Base-by-base conservation (phyloP, 2,329 filamentous ascomycete species). In the Phaeosphaeria sp. region DNA sequence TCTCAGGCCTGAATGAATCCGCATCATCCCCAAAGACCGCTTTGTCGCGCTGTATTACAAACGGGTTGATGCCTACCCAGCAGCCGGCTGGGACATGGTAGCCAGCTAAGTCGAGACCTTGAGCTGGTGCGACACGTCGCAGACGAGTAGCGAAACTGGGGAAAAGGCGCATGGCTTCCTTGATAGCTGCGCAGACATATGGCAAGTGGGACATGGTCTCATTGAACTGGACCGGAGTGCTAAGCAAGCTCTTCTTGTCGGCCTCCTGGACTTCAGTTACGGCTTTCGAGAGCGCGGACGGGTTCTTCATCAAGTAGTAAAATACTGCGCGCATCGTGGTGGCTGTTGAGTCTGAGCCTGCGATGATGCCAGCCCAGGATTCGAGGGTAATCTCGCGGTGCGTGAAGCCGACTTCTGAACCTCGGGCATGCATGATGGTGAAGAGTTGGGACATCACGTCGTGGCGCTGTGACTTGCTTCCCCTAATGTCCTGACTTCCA, bases 21-120 rank as follows among this genome's bases (percentile, higher is more conserved):
- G 79, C 76, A 55, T 85, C 80, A 0, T 72, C 62, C 0, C 82
- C 83, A 63, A 81, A 85, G 2, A 81, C 63, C 0, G 48, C 57
- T 46, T 68, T 69, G 64, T 85, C 80, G 6, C 72, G 69, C 23
- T 76, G 77, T 36, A 93, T 67, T 20, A 76, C 72, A 50, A 69
- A 71, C 1, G 77, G 71, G 36, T 75, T 79, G 39, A 78, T 74
- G 2, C 75, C 72, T 6, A 78, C 69, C 11, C 55, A 54, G 52
- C 61, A 70, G 5, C 76, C 77, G 1, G 63, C 68, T 1, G 78
- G 75, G n/a, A 81, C 67, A 50, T 66, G 70, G 17, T 60, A 53
- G 18, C 58, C 63, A 11, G 57, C 55, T 2, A 71, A 54, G 21
- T 56, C 52, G 1, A 64, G 49, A 13, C 68, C 68, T 21, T 61